Evolutionary conservation across 306 rosid species (phyloP), one percentile per base, ranked within the genome.

Genomic region (Castanopsis chinensis): DNA sequence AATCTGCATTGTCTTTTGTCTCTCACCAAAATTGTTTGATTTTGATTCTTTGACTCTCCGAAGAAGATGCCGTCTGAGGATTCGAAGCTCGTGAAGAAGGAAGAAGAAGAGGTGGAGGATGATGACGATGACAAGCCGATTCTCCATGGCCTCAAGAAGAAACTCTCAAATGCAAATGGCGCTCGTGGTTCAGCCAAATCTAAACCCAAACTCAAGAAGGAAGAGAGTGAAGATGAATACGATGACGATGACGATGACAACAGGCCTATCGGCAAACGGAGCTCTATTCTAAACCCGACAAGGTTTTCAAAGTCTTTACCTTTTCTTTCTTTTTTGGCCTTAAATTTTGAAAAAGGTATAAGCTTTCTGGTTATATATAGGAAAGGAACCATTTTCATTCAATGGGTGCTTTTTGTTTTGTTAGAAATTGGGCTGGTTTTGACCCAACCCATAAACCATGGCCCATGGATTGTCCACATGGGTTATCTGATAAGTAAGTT

Each of bases 31-130:
- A 32, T 9, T 65, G 1, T 37, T 20, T 6, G 13, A 41, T 54
- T 18, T 49, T 35, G 3, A 67, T 69, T 69, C 20, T 14, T 13
- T 54, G 3, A 37, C 43, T 9, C 1, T 35, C 33, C 13, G 43
- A 20, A 56, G 52, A 68, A 68, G 74, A 93, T 93, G 97, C 59
- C 92, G 58, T 87, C 90, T 0, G 90, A 85, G 74, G 92, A 90
- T n/a, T 73, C 82, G 41, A 88, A 83, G 83, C 59, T 80, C 4
- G 78, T 78, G 60, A 90, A 83, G 84, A 81, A 72, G 53, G 72
- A 51, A 41, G 75, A 61, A 75, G 32, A 37, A 45, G 80, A 69
- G 64, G 57, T 64, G 30, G 82, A 53, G 17, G 82, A 87, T 33
- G 91, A 69, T 11, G 79, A 70, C 12, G 86, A 76, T 12, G 83